Evolutionary conservation across 805 yeast species (phyloP).

Genomic region (Lipomyces oligophaga): DNA sequence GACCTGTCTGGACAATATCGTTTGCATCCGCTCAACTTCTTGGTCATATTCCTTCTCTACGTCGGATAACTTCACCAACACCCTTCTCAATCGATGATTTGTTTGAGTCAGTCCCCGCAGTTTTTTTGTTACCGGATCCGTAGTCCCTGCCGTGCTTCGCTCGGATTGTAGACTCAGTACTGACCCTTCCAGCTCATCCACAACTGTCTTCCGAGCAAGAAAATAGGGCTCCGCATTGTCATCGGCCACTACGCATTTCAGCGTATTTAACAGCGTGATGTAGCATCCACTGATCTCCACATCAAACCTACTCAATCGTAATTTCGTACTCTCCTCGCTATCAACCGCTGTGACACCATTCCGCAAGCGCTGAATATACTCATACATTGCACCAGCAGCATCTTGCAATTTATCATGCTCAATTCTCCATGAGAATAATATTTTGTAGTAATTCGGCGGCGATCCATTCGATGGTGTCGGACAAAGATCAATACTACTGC

Average conservation of each 20-base stretch:
- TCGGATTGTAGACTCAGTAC: too few species aligned
- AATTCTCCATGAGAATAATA: slow-evolving; percentile 51
- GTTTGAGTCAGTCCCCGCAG: neutral
- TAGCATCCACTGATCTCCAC: slow-evolving; percentile 27
- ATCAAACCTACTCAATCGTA: slow-evolving; percentile 20
- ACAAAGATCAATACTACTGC: slow-evolving; percentile 35
- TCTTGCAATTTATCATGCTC: slow-evolving; percentile 51
- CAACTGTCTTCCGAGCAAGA: slow-evolving; percentile 25
- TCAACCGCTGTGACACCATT: slow-evolving; percentile 12
- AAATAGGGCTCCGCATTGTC: slow-evolving; percentile 44
- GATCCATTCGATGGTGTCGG: slow-evolving; percentile 1
- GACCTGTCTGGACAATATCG: slow-evolving; percentile 1
- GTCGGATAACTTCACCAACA: slow-evolving; percentile 16
- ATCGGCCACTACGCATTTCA: slow-evolving; percentile 32
- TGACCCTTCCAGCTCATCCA: neutral
- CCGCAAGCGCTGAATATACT: slow-evolving; percentile 36
- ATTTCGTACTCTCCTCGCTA: neutral
- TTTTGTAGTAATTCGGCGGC: slow-evolving; percentile 45
- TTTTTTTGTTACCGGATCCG: neutral
- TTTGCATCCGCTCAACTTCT: slow-evolving; percentile 22
- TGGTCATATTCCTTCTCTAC: slow-evolving; percentile 20
- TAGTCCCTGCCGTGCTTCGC: neutral
- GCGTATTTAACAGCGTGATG: slow-evolving; percentile 28
- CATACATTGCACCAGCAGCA: slow-evolving; percentile 41
- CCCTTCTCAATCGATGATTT: slow-evolving; percentile 5